Conservation (phyloP, 2,329 filamentous ascomycete species). For the Calonectria montana region DNA sequence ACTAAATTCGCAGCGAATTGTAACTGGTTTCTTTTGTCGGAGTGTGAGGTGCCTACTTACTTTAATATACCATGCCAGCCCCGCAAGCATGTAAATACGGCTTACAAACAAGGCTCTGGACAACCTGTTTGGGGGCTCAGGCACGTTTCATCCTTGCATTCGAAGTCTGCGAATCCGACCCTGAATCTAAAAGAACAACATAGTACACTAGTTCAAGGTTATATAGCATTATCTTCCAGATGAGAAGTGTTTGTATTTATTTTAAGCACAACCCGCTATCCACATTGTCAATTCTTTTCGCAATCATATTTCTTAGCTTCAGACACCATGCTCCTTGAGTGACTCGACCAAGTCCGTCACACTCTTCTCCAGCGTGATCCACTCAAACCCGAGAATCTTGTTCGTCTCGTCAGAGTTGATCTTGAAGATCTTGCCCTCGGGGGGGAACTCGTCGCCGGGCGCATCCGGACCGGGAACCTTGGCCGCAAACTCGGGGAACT, state of each 20-base stretch:
- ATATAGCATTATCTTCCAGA: too few relatives aligned
- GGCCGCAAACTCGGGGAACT: constrained; percentile 63
- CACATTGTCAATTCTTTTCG: background rate
- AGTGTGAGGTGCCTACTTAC: too few relatives aligned
- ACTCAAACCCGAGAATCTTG: constrained; percentile 71
- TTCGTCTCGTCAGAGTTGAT: constrained; percentile 70
- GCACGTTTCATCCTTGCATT: too few relatives aligned
- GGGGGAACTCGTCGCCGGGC: constrained; percentile 55
- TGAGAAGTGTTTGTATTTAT: background rate
- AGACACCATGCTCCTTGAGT: constrained; percentile 60
- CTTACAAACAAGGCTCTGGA: too few relatives aligned
- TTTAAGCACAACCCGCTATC: background rate
- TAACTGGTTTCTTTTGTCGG: too few relatives aligned
- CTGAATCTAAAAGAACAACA: too few relatives aligned
- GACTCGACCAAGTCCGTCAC: constrained; percentile 73
- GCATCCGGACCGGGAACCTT: constrained; percentile 58
- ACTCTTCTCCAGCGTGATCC: constrained; percentile 69
- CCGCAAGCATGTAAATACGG: too few relatives aligned
- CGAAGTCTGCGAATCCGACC: too few relatives aligned
- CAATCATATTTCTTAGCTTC: background rate
- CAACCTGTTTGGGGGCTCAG: too few relatives aligned
- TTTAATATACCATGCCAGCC: too few relatives aligned
- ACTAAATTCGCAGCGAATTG: too few relatives aligned
- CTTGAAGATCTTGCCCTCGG: constrained; percentile 57
- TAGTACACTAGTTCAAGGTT: too few relatives aligned